A percentile compares a stretch with the other conserved stretches of the same genome.
phyloP scores from a whole-genome alignment of 192 early-diverging fungal species.

The Backusella luteola region DNA sequence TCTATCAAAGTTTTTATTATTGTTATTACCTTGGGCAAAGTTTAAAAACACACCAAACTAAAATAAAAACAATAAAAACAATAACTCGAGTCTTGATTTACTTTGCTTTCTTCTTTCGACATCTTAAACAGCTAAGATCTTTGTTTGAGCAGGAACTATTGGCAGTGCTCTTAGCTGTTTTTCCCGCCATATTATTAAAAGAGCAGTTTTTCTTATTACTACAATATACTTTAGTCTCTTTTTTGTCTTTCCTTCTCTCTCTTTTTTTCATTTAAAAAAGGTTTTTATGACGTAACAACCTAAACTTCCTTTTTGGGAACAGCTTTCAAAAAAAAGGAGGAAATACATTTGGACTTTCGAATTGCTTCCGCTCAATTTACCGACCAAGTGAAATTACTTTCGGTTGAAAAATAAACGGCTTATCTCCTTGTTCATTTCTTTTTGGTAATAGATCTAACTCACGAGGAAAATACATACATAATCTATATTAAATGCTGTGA shows the following conservation, averaged over 20 bases:
- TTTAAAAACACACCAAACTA: neutral
- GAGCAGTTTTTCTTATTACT: neutral
- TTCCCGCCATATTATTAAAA: neutral
- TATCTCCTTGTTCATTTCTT: neutral
- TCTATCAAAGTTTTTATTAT: constrained; percentile 15
- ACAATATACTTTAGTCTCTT: neutral
- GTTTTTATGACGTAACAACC: constrained; percentile 4
- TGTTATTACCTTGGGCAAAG: neutral
- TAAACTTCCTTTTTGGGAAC: neutral
- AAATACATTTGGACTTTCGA: neutral
- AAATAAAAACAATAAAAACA: constrained; percentile 5
- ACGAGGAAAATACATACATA: neutral
- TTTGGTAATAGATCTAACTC: neutral
- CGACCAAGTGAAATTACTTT: neutral
- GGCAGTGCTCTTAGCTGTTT: neutral
- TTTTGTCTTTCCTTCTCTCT: neutral
- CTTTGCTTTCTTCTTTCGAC: constrained; percentile 43
- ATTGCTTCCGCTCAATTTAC: neutral
- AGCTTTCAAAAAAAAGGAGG: neutral
- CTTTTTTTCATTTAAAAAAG: neutral
- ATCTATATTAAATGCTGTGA: neutral
- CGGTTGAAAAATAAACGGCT: neutral
- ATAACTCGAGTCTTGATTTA: neutral
- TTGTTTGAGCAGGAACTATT: constrained; percentile 14
- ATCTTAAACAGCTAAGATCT: constrained; percentile 34